Conservation (phyloP, 306 rosid genomes). For the Cucumis hystrix region DNA sequence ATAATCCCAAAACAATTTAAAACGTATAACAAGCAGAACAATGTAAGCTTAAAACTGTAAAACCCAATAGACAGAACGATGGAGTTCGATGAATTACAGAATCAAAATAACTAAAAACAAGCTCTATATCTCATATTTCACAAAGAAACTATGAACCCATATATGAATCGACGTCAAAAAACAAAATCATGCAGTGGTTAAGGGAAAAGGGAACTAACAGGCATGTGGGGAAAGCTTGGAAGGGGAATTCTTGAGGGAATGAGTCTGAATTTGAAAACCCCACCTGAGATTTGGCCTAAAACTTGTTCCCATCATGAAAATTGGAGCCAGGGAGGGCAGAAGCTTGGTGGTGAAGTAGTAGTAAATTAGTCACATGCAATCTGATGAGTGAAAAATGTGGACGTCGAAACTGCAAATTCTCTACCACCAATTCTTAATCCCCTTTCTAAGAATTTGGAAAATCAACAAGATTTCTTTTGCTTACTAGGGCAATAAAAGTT, state of each 20-base stretch:
- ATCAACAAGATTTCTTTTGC: not conserved
- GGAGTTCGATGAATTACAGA: not conserved
- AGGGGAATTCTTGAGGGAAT: constrained; percentile 25
- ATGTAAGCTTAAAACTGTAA: not conserved
- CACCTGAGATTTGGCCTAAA: constrained; percentile 45
- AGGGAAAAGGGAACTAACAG: constrained; percentile 28
- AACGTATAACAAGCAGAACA: not conserved
- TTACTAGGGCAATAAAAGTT: not conserved
- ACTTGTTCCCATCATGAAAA: constrained; percentile 46
- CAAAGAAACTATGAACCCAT: not conserved
- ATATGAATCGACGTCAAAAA: not conserved
- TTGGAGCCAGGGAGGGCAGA: constrained; percentile 12
- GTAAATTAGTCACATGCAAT: constrained; percentile 23
- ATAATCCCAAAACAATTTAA: not conserved
- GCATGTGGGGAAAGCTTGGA: constrained; percentile 38
- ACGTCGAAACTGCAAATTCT: not conserved
- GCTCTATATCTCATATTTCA: not conserved
- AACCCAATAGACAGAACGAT: not conserved
- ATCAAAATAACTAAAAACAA: not conserved
- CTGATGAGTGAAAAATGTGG: not conserved
- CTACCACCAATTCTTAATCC: constrained; percentile 17
- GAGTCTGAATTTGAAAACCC: constrained; percentile 32
- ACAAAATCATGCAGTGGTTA: not conserved
- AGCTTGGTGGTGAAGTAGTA: constrained; percentile 29
- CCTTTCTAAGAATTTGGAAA: not conserved